Base-by-base conservation (phyloP, 169 alveolate species). In the Eimeria praecox region DNA sequence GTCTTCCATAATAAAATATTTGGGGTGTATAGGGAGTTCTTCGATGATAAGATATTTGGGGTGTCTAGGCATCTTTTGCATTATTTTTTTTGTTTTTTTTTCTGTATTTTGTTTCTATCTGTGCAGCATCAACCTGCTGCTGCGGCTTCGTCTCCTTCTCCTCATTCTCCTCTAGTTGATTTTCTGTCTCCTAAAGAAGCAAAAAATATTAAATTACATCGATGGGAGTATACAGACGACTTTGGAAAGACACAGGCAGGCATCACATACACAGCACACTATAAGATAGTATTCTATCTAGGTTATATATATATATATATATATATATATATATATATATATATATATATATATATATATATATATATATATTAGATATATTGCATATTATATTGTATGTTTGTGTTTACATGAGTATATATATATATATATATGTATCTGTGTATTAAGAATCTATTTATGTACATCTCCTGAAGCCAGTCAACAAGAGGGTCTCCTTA, bases 231-330 rank as follows among this genome's bases (percentile, higher is more conserved):
- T 30, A 35, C 40, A 18, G 85, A 73, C 46, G 85, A 73, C 46
- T 73, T 73, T 73, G 85, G 85, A 22, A 73, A 30, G 18, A 73
- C 85, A 6, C 85, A 35, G 46, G 85, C 40, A 73, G n/a, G n/a
- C n/a, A n/a, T n/a, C n/a, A n/a, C n/a, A n/a, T n/a, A n/a, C n/a
- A n/a, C n/a, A n/a, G n/a, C n/a, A n/a, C n/a, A n/a, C n/a, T n/a
- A n/a, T n/a, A n/a, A 35, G 85, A 27, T 22, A 66, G 6, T 66
- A 30, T 66, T 66, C 5, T 66, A 22, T 66, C 77, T 66, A 66
- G 30, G 56, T 5, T 49, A 12, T 49, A 49, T 49, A 49, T 12
- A 8, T 16, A 27, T 22, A 66, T 66, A 30, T 22, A 22, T 16
- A 22, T 66, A 8, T 22, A 27, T 66, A 22, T 66, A n/a, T 30